Base-by-base conservation (phyloP, 2,329 filamentous ascomycete species). In the Aspergillus sp. region DNA sequence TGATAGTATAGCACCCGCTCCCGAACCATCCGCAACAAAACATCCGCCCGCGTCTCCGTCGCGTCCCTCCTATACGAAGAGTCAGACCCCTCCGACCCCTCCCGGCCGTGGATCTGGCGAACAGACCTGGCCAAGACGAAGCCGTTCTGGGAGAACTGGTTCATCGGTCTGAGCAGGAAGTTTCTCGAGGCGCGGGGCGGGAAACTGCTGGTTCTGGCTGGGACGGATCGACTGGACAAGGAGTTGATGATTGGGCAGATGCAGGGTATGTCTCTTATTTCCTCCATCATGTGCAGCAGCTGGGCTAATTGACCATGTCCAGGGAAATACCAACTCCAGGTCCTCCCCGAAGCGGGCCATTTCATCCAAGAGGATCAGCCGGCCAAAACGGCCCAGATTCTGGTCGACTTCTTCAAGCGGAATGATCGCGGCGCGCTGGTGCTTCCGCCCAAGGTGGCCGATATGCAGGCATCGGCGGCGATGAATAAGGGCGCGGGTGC, bases 351-450 rank as follows among this genome's bases (percentile, higher is more conserved):
- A 55, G 86, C 91, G 1, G 91, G 91, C 0, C 91, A 98, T 58
- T 98, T 98, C 52, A 78, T 98, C 35, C 91, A 98, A 44, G 91
- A 98, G 58, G 91, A 98, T 57, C 73, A 89, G 30, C 88, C 91
- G 0, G 82, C 86, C 51, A 93, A 89, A 67, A 93, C 82, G 26
- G 91, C 91, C 1, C 70, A 82, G 46, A 73, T 86, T 6, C 66
- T 96, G 32, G 83, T 82, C 2, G 91, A 98, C 54, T 96, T 98
- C 54, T 89, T 91, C 52, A 81, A 80, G 45, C 71, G 91, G 33
- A 98, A 98, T 53, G 89, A 96, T 61, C 72, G 88, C 39, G 86
- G 77, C 48, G 74, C 80, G 8, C 58, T 98, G 37, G 82, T 96
- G 1, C 66, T 98, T 41, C 91, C 91, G 19, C 88, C 88, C 0